phyloP scores from a whole-genome alignment of 495 filamentous ascomycete species.

The Xylaria scruposa region DNA sequence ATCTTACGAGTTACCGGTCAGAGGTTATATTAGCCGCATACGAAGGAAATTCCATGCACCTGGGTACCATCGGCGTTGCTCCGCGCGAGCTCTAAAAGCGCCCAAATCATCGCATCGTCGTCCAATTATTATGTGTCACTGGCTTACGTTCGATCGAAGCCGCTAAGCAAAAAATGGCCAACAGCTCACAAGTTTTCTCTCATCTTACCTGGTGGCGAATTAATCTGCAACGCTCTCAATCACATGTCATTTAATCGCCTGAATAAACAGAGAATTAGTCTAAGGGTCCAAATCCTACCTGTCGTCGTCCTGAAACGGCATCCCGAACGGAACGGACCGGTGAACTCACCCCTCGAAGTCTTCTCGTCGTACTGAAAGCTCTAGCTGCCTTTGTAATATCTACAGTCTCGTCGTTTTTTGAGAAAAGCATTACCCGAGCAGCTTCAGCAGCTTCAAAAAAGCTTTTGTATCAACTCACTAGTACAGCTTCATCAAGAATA shows the following conservation, averaged over 20 bases:
- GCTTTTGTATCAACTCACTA: background rate
- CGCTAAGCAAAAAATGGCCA: background rate
- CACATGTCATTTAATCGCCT: background rate
- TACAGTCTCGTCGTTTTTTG: too few species aligned
- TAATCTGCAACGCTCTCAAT: background rate
- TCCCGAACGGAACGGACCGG: background rate
- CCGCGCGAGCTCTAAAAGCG: background rate
- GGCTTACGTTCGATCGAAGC: background rate
- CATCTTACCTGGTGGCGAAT: background rate
- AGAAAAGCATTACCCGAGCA: too few species aligned
- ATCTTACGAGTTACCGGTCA: background rate
- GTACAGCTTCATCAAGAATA: background rate
- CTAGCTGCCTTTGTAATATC: background rate
- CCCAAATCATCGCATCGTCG: constrained; percentile 14
- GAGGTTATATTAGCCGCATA: constrained; percentile 5
- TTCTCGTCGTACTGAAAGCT: background rate
- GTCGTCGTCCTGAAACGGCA: background rate
- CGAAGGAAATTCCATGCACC: background rate
- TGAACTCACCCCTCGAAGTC: background rate
- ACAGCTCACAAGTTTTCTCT: background rate
- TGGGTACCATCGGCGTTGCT: background rate
- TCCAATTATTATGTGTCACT: background rate
- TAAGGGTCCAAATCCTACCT: background rate
- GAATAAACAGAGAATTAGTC: background rate
- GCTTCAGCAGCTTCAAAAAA: background rate